Evolutionary conservation across 164 flowering plant genomes (phyloP).

Genomic region (Stephania japonica): DNA sequence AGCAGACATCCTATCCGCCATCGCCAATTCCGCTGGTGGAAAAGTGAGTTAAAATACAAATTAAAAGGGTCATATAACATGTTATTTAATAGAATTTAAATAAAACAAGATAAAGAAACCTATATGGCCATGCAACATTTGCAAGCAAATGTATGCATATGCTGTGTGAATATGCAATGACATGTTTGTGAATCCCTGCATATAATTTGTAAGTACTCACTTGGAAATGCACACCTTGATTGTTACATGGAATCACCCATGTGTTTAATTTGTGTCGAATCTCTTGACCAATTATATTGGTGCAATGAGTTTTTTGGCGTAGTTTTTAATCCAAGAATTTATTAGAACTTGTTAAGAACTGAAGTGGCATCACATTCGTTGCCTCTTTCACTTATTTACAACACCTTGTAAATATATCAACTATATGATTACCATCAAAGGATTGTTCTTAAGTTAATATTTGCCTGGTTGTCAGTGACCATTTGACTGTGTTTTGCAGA

Average conservation of each 20-base stretch:
- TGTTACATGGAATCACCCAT: neutral
- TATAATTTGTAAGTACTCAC: no score
- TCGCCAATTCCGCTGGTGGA: conserved; percentile 73
- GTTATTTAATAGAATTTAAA: neutral
- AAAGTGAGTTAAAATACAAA: conserved; percentile 42
- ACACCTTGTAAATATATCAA: neutral
- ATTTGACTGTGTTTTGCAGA: conserved; percentile 26
- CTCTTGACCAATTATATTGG: neutral
- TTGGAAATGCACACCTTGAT: neutral
- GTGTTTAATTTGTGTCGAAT: neutral
- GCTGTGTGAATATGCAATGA: neutral
- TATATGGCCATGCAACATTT: neutral
- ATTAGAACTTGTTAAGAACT: neutral
- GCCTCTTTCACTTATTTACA: neutral
- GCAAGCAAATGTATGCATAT: neutral
- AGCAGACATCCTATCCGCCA: conserved; percentile 36
- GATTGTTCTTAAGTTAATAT: neutral
- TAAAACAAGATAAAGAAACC: neutral
- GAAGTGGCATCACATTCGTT: neutral
- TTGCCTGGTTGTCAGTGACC: neutral
- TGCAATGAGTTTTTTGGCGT: neutral
- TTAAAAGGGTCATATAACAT: neutral
- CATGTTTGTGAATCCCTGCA: neutral
- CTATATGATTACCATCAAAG: neutral
- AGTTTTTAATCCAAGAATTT: no score